phyloP scores from a whole-genome alignment of 192 early-diverging fungal genomes.

The Coemansia sp. region DNA sequence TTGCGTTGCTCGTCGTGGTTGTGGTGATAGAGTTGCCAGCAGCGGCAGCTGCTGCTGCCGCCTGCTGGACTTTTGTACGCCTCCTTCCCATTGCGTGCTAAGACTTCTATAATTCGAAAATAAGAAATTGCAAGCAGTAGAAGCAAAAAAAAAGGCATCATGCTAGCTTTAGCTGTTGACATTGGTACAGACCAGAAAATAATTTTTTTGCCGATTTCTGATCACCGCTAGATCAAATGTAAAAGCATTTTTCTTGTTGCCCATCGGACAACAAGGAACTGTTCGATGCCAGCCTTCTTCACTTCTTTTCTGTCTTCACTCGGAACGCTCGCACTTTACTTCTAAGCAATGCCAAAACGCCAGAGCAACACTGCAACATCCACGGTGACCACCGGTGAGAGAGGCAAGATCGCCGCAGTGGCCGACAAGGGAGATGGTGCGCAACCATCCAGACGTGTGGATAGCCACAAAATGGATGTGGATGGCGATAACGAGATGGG shows the following conservation, averaged over 20 bases:
- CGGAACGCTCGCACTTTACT: background rate
- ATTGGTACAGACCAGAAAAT: no score
- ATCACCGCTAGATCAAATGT: slow-evolving; percentile 6
- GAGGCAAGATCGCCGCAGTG: slow-evolving; percentile 32
- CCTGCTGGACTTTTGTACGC: no score
- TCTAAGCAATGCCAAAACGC: slow-evolving; percentile 38
- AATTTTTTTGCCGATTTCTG: background rate
- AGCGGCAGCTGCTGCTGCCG: no score
- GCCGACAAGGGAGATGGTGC: slow-evolving; percentile 9
- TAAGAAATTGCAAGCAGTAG: no score
- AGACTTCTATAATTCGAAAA: no score
- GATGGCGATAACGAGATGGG: slow-evolving; percentile 49
- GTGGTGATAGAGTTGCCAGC: no score
- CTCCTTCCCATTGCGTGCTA: no score
- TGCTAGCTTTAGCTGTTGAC: no score
- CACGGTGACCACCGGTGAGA: slow-evolving; percentile 18
- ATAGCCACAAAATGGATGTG: slow-evolving; percentile 36
- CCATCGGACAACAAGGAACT: background rate
- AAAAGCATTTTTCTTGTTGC: slow-evolving; percentile 24
- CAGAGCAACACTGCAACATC: slow-evolving; percentile 18
- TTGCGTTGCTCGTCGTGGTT: no score
- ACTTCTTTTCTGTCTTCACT: background rate
- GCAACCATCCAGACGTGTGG: slow-evolving; percentile 26
- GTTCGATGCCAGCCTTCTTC: background rate
- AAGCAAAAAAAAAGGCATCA: no score